Evolutionary conservation across 192 early-diverging fungal species (phyloP).

Genomic region (Backusella parvicylindrica): DNA sequence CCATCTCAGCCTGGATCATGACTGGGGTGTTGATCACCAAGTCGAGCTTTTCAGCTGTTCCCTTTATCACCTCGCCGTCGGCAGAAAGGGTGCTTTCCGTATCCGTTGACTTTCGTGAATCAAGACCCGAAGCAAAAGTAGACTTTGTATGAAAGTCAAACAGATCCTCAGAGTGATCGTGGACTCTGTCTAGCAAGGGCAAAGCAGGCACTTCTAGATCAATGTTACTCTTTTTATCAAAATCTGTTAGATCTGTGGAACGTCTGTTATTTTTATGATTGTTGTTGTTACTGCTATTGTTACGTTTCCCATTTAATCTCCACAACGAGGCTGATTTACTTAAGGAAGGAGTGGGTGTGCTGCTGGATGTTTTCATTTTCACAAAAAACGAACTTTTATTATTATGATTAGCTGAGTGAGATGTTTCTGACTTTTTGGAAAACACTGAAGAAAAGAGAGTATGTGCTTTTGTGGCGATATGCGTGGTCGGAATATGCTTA

Average conservation of each 20-base stretch:
- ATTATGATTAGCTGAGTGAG: too few species aligned
- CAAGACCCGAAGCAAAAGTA: background rate
- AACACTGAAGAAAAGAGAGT: background rate
- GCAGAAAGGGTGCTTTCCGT: background rate
- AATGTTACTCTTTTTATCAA: background rate
- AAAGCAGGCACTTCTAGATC: background rate
- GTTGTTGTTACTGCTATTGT: background rate
- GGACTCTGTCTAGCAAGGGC: background rate
- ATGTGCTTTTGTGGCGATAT: background rate
- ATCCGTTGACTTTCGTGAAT: background rate
- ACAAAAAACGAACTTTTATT: background rate
- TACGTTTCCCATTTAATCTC: background rate
- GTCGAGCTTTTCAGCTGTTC: background rate
- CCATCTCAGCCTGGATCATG: background rate
- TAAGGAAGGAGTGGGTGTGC: background rate
- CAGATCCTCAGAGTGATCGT: background rate
- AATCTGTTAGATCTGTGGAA: constrained; percentile 4
- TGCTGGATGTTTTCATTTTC: background rate
- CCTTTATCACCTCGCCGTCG: background rate
- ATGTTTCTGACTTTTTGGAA: background rate
- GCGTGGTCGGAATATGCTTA: background rate
- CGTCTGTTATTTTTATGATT: background rate
- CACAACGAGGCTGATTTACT: background rate
- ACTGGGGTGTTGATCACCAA: background rate
- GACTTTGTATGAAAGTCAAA: background rate